phyloP scores from a whole-genome alignment of 2,329 filamentous ascomycete genomes.

The Trichoderma arundinaceum region DNA sequence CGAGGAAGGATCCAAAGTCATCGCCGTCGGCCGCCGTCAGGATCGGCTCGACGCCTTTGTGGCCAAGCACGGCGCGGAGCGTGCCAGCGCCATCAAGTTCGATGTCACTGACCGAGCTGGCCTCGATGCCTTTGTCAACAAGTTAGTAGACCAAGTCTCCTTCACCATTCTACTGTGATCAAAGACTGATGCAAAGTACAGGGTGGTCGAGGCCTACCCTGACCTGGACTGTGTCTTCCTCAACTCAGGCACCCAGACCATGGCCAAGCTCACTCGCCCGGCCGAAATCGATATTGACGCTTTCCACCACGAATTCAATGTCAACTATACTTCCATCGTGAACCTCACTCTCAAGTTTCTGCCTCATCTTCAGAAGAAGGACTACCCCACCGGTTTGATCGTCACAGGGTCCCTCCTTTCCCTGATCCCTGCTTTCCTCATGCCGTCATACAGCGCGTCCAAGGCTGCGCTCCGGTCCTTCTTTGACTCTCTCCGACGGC shows the following conservation, averaged over 20 bases:
- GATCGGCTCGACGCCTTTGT: slow-evolving; percentile 57
- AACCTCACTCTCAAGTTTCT: slow-evolving; percentile 36
- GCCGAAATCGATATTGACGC: slow-evolving; percentile 38
- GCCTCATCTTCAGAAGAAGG: slow-evolving; percentile 32
- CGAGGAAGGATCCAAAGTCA: slow-evolving; percentile 50
- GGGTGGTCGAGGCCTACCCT: slow-evolving; percentile 45
- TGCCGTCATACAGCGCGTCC: slow-evolving; percentile 35
- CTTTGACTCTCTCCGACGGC: slow-evolving; percentile 34
- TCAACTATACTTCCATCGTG: slow-evolving; percentile 36
- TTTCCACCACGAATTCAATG: slow-evolving; percentile 36
- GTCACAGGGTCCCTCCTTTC: slow-evolving; percentile 35
- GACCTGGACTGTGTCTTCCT: slow-evolving; percentile 61
- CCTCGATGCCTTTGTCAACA: slow-evolving; percentile 38
- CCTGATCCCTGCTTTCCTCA: slow-evolving; percentile 32
- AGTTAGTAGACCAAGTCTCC: not conserved
- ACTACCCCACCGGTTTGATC: slow-evolving; percentile 30
- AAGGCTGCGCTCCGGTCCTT: slow-evolving; percentile 37
- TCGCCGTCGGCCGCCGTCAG: slow-evolving; percentile 54
- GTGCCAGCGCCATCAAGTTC: slow-evolving; percentile 45
- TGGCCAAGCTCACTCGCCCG: slow-evolving; percentile 37
- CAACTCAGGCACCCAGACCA: slow-evolving; percentile 61
- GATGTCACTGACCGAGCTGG: slow-evolving; percentile 53
- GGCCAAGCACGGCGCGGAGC: slow-evolving; percentile 48
- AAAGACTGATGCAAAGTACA: slow-evolving; percentile 2
- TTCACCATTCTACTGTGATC: not conserved